Conservation (phyloP, 179 eudicot species). For the Silene coronaria region DNA sequence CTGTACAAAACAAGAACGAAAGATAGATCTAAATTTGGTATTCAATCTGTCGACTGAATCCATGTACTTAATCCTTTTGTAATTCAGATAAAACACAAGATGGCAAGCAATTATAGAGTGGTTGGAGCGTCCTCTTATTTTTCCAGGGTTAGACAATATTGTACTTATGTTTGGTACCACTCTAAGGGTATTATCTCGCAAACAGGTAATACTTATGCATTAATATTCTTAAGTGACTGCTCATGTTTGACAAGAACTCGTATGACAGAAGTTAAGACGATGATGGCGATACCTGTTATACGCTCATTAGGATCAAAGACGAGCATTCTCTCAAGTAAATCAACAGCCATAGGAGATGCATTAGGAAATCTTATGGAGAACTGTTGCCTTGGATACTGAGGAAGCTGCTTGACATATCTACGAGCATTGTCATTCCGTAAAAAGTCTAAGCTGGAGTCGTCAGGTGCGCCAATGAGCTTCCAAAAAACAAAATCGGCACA, state of each 20-base stretch:
- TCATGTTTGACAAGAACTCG: not conserved
- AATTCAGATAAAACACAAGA: too few species aligned
- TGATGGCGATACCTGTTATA: slow-evolving; percentile 44
- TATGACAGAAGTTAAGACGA: not conserved
- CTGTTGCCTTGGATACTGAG: slow-evolving; percentile 66
- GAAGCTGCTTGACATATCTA: slow-evolving; percentile 77
- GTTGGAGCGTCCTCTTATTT: too few species aligned
- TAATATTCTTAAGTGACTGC: not conserved
- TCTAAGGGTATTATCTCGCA: too few species aligned
- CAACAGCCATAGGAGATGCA: slow-evolving; percentile 58
- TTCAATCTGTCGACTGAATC: too few species aligned
- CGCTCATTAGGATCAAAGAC: slow-evolving; percentile 75
- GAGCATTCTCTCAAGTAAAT: slow-evolving; percentile 72
- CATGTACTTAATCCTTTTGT: too few species aligned
- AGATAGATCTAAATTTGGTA: too few species aligned
- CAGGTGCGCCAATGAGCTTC: slow-evolving; percentile 89
- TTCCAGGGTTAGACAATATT: too few species aligned
- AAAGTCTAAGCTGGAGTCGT: slow-evolving; percentile 78
- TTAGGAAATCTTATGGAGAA: slow-evolving; percentile 46
- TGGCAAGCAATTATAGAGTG: too few species aligned
- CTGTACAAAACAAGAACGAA: slow-evolving; percentile 34
- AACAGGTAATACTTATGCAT: not conserved
- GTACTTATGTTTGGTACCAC: too few species aligned
- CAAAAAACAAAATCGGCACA: slow-evolving; percentile 13
- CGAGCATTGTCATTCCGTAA: slow-evolving; percentile 82